Conservation (phyloP, 805 yeast genomes). For the Kluyveromyces starmeri region DNA sequence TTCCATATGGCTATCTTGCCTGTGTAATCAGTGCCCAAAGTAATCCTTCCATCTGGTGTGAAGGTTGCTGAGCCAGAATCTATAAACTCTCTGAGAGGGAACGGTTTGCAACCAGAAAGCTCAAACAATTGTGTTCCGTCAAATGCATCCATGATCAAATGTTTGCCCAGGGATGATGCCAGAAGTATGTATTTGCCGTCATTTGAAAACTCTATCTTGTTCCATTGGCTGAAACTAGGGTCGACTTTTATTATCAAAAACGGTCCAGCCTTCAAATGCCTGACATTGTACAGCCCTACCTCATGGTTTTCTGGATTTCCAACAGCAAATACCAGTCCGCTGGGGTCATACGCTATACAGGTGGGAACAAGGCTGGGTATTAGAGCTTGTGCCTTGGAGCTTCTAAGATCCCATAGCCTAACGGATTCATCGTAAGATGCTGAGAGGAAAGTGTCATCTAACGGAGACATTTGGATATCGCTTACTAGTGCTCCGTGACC, state of each 20-base stretch:
- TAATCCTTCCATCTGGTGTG: slow-evolving; percentile 58
- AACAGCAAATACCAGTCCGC: slow-evolving; percentile 72
- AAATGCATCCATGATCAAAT: slow-evolving; percentile 62
- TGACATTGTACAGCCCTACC: slow-evolving; percentile 53
- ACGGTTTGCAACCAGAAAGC: slow-evolving; percentile 40
- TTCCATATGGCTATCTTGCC: slow-evolving; percentile 50
- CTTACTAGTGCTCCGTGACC: slow-evolving; percentile 80
- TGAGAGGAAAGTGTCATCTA: slow-evolving; percentile 53
- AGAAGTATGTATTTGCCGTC: slow-evolving; percentile 59
- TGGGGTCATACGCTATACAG: slow-evolving; percentile 69
- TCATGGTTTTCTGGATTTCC: slow-evolving; percentile 38
- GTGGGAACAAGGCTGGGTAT: slow-evolving; percentile 47
- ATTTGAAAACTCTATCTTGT: slow-evolving; percentile 69
- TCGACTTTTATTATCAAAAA: slow-evolving; percentile 40
- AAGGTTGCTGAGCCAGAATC: slow-evolving; percentile 51
- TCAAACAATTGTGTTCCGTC: slow-evolving; percentile 43
- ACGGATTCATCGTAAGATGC: slow-evolving; percentile 72
- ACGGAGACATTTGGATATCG: slow-evolving; percentile 64
- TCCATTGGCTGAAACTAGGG: slow-evolving; percentile 37
- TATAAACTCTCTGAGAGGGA: slow-evolving; percentile 37
- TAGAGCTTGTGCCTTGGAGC: slow-evolving; percentile 56
- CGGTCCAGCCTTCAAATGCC: slow-evolving; percentile 49
- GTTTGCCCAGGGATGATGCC: slow-evolving; percentile 46
- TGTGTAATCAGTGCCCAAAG: slow-evolving; percentile 52
- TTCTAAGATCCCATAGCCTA: slow-evolving; percentile 78